Conservation (phyloP, 495 filamentous ascomycete species). For the Bacidia gigantensis region DNA sequence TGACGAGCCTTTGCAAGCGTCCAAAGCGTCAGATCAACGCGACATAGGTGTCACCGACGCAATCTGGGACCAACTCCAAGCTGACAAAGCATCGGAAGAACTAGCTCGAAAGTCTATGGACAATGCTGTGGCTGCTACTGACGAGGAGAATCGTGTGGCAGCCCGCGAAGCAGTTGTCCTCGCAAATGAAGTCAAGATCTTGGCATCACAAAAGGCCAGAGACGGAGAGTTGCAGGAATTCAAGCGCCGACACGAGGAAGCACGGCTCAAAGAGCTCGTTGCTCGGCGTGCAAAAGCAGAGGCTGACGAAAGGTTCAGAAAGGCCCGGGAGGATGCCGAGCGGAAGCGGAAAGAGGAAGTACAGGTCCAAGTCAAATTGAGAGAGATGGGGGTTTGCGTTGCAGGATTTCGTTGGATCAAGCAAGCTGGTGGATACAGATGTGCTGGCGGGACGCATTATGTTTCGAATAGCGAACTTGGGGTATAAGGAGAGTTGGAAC, state of each 20-base stretch:
- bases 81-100: too few relatives aligned
- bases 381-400: constrained; percentile 35
- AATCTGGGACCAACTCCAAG: constrained; percentile 46
- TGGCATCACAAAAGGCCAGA: not conserved
- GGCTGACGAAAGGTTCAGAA: constrained; percentile 11
- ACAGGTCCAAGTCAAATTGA: constrained; percentile 30
- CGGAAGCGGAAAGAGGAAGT: constrained; percentile 26
- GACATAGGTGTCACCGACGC: constrained; percentile 46
- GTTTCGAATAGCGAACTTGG: constrained; percentile 29
- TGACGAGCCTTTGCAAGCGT: not conserved
- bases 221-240: not conserved
- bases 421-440: constrained; percentile 38
- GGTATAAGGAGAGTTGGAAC: too few relatives aligned
- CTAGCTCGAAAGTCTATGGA: too few relatives aligned
- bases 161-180: too few relatives aligned
- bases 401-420: constrained; percentile 42
- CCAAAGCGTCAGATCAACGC: constrained; percentile 15
- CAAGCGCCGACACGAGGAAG: constrained; percentile 5
- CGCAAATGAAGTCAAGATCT: too few relatives aligned
- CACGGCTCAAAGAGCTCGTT: not conserved
- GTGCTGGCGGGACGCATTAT: constrained; percentile 38
- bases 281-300: constrained; percentile 1
- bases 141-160: not conserved
- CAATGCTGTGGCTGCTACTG: constrained; percentile 15
- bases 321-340: constrained; percentile 19